Evolutionary conservation across 345 rosid genomes (phyloP), one percentile per base, ranked within the genome.

Genomic region (Eucalyptus caleyi): DNA sequence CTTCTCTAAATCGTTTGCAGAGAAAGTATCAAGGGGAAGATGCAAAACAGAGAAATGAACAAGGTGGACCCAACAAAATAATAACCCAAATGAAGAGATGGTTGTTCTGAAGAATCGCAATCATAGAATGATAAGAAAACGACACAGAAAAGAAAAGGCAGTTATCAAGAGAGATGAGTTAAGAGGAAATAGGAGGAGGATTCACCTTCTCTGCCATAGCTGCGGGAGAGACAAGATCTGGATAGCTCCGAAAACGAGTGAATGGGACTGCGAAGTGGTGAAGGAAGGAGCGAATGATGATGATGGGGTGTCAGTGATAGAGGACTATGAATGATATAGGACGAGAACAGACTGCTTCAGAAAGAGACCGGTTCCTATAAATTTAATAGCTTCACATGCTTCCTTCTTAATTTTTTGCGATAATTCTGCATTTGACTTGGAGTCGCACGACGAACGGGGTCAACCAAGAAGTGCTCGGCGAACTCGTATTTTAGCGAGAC

Each of bases 131-230:
- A 27, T 3, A 60, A 60, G 15, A 59, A 59, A 59, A 62, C 69
- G 69, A 62, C 69, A 62, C 69, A 62, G 69, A 62, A 62, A 62
- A 62, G 69, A 62, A 13, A 62, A 62, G 90, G 95, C 67, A 62
- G 16, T 13, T 27, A 3, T 62, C 72, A 13, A 89, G 21, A 69
- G 27, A 89, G 50, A 18, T 81, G 53, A 47, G 32, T 32, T 51
- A 19, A 53, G 12, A 60, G 24, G 30, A 24, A 32, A 86, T 53
- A 53, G 59, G 59, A n/a, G 67, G 44, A 86, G n/a, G 16, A 42
- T 44, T 40, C 18, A 91, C 92, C 90, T 89, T 91, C 60, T 92
- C 91, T 59, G 87, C 92, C 93, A 92, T 92, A 9, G 92, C 89
- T 81, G 40, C 23, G 90, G 32, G 60, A 10, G 53, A 44, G n/a